Evolutionary conservation across 2,329 filamentous ascomycete genomes (phyloP).

Genomic region (Beauveria australis): DNA sequence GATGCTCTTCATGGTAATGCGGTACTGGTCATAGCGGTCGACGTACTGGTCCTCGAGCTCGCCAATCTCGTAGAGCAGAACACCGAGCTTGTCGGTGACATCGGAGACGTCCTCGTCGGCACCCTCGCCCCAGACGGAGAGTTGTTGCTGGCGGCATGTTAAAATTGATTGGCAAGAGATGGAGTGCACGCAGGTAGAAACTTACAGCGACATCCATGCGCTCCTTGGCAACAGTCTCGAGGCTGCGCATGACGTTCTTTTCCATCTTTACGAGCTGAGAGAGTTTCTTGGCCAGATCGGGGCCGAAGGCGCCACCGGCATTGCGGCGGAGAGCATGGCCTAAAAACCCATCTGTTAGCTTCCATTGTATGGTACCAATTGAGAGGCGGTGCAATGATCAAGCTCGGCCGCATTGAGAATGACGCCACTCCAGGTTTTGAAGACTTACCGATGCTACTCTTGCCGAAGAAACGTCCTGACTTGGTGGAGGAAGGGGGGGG

Average conservation of each 20-base stretch:
- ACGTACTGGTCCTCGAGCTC: slow-evolving; percentile 98
- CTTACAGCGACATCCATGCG: slow-evolving; percentile 96
- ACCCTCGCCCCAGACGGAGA: slow-evolving; percentile 92
- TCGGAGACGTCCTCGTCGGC: slow-evolving; percentile 98
- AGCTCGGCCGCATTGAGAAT: background rate
- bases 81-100: slow-evolving; percentile 96
- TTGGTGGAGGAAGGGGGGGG: slow-evolving; percentile 90
- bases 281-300: slow-evolving; percentile 95
- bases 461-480: slow-evolving; percentile 80
- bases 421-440: background rate
- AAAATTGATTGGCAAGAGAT: slow-evolving; percentile 5
- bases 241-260: slow-evolving; percentile 99
- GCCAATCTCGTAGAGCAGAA: slow-evolving; percentile 95
- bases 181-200: slow-evolving; percentile 16
- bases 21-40: slow-evolving; percentile 98
- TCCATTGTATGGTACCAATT: background rate
- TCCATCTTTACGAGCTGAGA: slow-evolving; percentile 99
- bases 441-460: slow-evolving; percentile 73
- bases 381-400: background rate
- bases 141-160: slow-evolving; percentile 67
- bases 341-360: slow-evolving; percentile 18
- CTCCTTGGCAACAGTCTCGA: slow-evolving; percentile 90
- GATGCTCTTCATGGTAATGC: slow-evolving; percentile 98
- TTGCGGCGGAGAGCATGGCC: slow-evolving; percentile 64
- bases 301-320: slow-evolving; percentile 66